Evolutionary conservation across 495 filamentous ascomycete species (phyloP).

Genomic region (Lentithecium fluviatile): DNA sequence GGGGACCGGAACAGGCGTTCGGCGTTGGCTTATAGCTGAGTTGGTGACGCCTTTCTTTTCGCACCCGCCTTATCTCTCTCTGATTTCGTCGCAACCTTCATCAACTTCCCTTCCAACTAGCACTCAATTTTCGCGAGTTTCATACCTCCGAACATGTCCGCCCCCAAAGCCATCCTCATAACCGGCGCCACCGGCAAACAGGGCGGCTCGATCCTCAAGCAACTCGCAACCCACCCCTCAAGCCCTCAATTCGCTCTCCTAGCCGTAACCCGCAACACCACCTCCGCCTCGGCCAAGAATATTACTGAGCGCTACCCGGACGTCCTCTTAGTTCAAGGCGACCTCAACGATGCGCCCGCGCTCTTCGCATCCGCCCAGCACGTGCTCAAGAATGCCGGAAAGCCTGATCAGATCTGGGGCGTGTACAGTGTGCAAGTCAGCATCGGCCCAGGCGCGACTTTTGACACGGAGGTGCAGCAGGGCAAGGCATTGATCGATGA

Average conservation of each 20-base stretch:
- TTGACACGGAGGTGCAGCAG: conserved; percentile 57
- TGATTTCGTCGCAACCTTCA: no score
- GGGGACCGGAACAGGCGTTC: no score
- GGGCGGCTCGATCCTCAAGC: conserved; percentile 61
- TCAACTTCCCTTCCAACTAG: no score
- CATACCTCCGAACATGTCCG: background rate
- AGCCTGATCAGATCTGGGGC: conserved; percentile 46
- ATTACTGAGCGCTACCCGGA: conserved; percentile 49
- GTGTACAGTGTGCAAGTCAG: conserved; percentile 41
- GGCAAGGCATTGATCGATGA: conserved; percentile 63
- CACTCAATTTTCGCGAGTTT: no score
- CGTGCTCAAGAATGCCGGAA: conserved; percentile 49
- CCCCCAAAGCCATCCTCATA: conserved; percentile 51
- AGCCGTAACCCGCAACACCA: conserved; percentile 63
- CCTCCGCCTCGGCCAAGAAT: conserved; percentile 53
- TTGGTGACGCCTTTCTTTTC: no score
- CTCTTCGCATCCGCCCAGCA: conserved; percentile 55
- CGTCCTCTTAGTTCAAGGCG: conserved; percentile 57
- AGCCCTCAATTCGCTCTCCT: conserved; percentile 58
- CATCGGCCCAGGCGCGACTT: conserved; percentile 48
- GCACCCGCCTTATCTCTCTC: no score
- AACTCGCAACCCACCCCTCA: conserved; percentile 50
- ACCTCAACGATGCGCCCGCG: conserved; percentile 51
- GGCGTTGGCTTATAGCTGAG: no score
- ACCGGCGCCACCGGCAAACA: conserved; percentile 74